Base-by-base conservation (phyloP, 2,329 filamentous ascomycete genomes). In the Colletotrichum eremochloae region DNA sequence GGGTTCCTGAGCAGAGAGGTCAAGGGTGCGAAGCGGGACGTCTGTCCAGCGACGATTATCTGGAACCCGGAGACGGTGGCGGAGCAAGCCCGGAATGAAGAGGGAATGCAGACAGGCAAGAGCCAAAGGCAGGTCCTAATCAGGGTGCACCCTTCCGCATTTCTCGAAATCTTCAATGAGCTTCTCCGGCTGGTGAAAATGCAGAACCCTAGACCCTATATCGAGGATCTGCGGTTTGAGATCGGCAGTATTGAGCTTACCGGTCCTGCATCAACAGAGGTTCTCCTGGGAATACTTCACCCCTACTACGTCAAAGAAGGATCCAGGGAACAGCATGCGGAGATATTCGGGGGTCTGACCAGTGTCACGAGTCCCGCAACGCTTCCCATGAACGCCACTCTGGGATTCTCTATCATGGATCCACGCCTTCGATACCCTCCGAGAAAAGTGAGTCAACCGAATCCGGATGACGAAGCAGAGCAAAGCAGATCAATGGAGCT, bases 111-210 rank as follows among this genome's bases (percentile, higher is more conserved):
- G 12, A 68, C 74, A 1, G 77, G 71, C 50, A 80, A 78, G 73
- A 38, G 33, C 0, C 78, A 80, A 50, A 77, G 82, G 80, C 85
- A 87, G 20, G 79, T 94, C 0, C 90, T 96, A 68, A 81, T 98
- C 63, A 88, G 95, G 67, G 84, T 96, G 1, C 96, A 98, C 79
- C 96, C 96, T 2, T 92, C 95, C 29, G 92, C 93, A 8, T 96
- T 94, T 77, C 82, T 90, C 1, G 88, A 93, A 75, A 80, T 92
- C 0, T 95, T 93, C 85, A 85, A 90, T 31, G 87, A 92, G 72
- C 80, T 94, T 2, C 77, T 90, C 20, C 84, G 84, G 2, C 80
- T 90, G 1, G 84, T 85, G 24, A 92, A 89, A 77, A 86, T 88
- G 73, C 88, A 90, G 75, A 91, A 86, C 50, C 91, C 91, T 1